Base-by-base conservation (phyloP, 1,284 basidiomycete species). In the Fomitopsis betulina region DNA sequence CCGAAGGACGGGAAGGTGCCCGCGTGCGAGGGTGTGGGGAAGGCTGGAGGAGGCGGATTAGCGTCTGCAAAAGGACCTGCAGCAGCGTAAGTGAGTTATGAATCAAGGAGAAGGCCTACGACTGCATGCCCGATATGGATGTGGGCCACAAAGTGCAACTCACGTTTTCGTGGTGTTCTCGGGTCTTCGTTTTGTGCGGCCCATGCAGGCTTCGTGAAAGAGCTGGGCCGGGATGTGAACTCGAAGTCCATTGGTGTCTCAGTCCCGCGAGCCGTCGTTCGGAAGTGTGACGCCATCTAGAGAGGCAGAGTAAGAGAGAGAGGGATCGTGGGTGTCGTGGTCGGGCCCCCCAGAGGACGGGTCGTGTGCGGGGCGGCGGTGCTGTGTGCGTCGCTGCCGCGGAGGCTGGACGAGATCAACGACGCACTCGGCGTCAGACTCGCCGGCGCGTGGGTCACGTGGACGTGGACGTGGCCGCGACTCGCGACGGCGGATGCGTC, bases 161-260 rank as follows among this genome's bases (percentile, higher is more conserved):
- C 75, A 90, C 89, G 84, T 81, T 91, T 91, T 65, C 77, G 76
- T 35, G 84, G 80, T 23, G 84, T 81, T 60, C 71, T 76, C 32
- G 75, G 65, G 52, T 82, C 80, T 19, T 79, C 77, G 32, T 65
- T 59, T 23, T 65, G 43, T 35, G 68, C 15, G 33, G 79, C 79
- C 87, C 88, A 90, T 4, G 78, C 81, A 8, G 86, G 83, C 67
- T 76, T 82, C 55, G 77, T 72, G 42, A 71, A 69, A 56, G 73
- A 75, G 57, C 78, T 77, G 2, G 81, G 77, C 25, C 83, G 73
- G 54, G 77, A 78, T 13, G 85, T 86, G 66, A 80, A 87, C 63
- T 89, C 82, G 70, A 84, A 92, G 71, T 92, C 90, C 89, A 92
- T 92, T 2, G 89, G 89, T 6, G 85, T 87, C 67, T 91, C 89